Percentiles rank a stretch among this genome's conserved stretches.
phyloP scores from a whole-genome alignment of 805 yeast species.

The Zygotorulaspora florentina region DNA sequence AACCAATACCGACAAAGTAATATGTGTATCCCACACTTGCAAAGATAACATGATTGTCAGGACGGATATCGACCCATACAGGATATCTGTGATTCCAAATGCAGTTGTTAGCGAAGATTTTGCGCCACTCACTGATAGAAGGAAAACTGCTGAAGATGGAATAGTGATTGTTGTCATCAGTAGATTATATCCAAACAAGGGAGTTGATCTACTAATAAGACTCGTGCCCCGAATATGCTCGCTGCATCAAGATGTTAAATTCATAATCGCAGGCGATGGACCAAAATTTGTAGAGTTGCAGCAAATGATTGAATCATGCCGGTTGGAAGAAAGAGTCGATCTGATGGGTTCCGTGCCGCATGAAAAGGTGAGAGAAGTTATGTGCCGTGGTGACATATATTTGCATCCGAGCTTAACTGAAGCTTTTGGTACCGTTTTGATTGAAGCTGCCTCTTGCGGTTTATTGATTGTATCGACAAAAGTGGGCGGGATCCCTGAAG shows the following conservation, averaged over 20 bases:
- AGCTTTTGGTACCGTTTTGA: conserved; percentile 95
- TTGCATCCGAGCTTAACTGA: conserved; percentile 92
- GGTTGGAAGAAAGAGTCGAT: conserved; percentile 82
- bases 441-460: conserved; percentile 97
- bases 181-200: conserved; percentile 90
- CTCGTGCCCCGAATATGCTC: conserved; percentile 80
- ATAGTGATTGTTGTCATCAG: conserved; percentile 90
- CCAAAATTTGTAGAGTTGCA: conserved; percentile 91
- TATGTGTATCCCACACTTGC: conserved; percentile 96
- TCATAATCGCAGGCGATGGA: conserved; percentile 93
- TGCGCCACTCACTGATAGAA: conserved; percentile 37
- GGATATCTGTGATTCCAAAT: conserved; percentile 89
- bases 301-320: conserved; percentile 86
- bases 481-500: conserved; percentile 98
- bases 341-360: conserved; percentile 85
- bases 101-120: conserved; percentile 88
- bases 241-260: conserved; percentile 58
- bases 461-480: conserved; percentile 87
- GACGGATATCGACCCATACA: conserved; percentile 71
- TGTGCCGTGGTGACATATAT: conserved; percentile 91
- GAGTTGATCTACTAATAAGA: conserved; percentile 82
- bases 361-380: conserved; percentile 87
- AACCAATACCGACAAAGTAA: conserved; percentile 84
- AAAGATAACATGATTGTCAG: conserved; percentile 92
- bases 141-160: conserved; percentile 25